phyloP scores from a whole-genome alignment of 768 basidiomycete genomes.

The Podaxis sp. region DNA sequence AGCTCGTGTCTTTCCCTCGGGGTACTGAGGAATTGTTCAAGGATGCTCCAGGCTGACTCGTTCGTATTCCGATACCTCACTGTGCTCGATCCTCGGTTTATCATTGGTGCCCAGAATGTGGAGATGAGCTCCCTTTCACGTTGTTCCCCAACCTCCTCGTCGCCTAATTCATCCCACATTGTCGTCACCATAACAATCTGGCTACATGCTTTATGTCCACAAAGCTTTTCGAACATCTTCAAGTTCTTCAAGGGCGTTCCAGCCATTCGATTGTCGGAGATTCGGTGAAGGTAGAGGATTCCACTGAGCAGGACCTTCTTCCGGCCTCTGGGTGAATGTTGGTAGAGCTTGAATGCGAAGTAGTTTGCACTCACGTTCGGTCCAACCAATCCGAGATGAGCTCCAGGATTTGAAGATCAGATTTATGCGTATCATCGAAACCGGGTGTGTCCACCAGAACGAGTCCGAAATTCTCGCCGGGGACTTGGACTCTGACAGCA shows the following conservation, averaged over 20 bases:
- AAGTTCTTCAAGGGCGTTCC: conserved; percentile 25
- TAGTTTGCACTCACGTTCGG: background rate
- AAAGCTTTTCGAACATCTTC: conserved; percentile 29
- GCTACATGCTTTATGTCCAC: conserved; percentile 24
- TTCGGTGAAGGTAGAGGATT: conserved; percentile 22
- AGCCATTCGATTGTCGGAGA: conserved; percentile 22
- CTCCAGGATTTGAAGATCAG: conserved; percentile 20
- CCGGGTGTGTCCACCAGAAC: conserved; percentile 26
- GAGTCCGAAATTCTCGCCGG: conserved; percentile 7
- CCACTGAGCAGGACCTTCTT: conserved; percentile 20
- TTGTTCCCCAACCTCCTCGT: background rate
- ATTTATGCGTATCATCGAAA: conserved; percentile 21
- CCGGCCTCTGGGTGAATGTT: background rate
- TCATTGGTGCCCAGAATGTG: conserved; percentile 15
- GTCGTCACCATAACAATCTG: conserved; percentile 30
- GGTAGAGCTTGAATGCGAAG: background rate
- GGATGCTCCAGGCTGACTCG: conserved; percentile 8
- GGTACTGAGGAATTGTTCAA: background rate
- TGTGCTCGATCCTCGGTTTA: conserved; percentile 9
- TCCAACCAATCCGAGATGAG: conserved; percentile 22
- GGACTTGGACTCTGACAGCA: conserved; percentile 2
- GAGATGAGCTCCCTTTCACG: conserved; percentile 14
- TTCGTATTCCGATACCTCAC: background rate
- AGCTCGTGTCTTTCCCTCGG: background rate
- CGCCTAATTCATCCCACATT: conserved; percentile 14